phyloP scores from a whole-genome alignment of 73 alveolate genomes.

The Tetrahymena thermophila region DNA sequence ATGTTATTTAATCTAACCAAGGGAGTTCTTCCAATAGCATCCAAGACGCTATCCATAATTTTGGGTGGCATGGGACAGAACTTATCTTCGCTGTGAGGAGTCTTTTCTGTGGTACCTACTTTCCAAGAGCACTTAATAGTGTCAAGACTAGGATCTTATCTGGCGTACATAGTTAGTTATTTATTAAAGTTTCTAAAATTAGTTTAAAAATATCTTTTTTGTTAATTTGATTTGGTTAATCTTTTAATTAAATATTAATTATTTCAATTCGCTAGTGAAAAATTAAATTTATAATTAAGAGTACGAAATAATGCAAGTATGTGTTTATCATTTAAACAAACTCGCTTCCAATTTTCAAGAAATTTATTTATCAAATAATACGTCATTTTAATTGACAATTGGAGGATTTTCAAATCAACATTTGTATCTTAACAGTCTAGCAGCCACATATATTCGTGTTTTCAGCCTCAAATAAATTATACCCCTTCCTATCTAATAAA shows the following conservation, averaged over 20 bases:
- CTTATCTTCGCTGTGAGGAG: not conserved
- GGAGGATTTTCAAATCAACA: not conserved
- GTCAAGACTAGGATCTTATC: not conserved
- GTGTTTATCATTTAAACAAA: not conserved
- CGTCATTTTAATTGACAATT: not conserved
- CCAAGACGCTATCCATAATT: constrained; percentile 39
- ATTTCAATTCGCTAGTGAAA: not conserved
- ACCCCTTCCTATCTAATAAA: not conserved
- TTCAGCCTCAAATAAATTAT: not conserved
- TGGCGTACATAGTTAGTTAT: not conserved
- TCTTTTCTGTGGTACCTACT: not conserved
- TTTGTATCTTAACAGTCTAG: not conserved
- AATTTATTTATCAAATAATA: not conserved
- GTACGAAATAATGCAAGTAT: not conserved
- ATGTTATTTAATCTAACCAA: constrained; percentile 82
- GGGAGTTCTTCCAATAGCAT: constrained; percentile 91
- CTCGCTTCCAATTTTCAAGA: not conserved
- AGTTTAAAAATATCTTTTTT: not conserved
- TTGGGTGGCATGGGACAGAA: constrained; percentile 5
- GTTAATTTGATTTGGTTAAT: not conserved
- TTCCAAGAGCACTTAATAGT: not conserved
- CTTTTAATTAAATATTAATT: not conserved
- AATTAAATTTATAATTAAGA: not conserved
- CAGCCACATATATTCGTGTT: not conserved
- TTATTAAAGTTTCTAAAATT: not conserved